phyloP scores from a whole-genome alignment of 768 basidiomycete genomes.

The Auriscalpium orientale region DNA sequence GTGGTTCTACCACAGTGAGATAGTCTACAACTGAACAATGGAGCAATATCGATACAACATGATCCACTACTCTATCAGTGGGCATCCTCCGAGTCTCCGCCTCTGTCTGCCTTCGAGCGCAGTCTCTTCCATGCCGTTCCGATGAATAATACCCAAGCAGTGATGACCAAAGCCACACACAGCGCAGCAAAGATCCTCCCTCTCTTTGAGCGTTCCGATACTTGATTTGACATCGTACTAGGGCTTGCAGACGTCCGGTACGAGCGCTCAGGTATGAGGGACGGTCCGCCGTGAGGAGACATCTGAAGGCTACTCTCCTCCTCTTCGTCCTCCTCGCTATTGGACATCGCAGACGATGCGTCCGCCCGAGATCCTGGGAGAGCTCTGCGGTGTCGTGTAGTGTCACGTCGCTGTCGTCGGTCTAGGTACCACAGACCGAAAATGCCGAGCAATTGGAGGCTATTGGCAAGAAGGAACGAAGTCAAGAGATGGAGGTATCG shows the following conservation, averaged over 20 bases:
- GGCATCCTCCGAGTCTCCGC: slow-evolving; percentile 1
- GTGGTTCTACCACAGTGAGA: slow-evolving; percentile 18
- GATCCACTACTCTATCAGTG: background rate
- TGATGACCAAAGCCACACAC: slow-evolving; percentile 35
- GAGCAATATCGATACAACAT: background rate
- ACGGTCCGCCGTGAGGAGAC: slow-evolving; percentile 23
- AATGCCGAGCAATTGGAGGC: slow-evolving; percentile 47
- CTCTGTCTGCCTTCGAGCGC: slow-evolving; percentile 34
- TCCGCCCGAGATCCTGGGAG: background rate
- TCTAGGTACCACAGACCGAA: slow-evolving; percentile 43
- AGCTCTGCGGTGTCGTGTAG: background rate
- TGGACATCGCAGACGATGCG: background rate
- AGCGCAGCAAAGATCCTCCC: slow-evolving; percentile 44
- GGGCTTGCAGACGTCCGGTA: too few relatives aligned
- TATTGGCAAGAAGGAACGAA: slow-evolving; percentile 48
- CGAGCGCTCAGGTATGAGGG: too few relatives aligned
- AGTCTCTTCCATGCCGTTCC: slow-evolving; percentile 52
- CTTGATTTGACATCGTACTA: background rate
- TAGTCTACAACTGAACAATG: slow-evolving; percentile 15
- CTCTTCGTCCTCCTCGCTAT: background rate
- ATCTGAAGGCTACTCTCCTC: slow-evolving; percentile 1
- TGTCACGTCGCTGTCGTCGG: slow-evolving; percentile 26
- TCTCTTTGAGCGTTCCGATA: slow-evolving; percentile 15
- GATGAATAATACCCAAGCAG: slow-evolving; percentile 60
- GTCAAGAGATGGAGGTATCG: slow-evolving; percentile 49